These are phyloP conservation scores for Knufia petricola DNA, from an alignment of 2,329 filamentous ascomycete species.

Conservation along the genomic window DNA sequence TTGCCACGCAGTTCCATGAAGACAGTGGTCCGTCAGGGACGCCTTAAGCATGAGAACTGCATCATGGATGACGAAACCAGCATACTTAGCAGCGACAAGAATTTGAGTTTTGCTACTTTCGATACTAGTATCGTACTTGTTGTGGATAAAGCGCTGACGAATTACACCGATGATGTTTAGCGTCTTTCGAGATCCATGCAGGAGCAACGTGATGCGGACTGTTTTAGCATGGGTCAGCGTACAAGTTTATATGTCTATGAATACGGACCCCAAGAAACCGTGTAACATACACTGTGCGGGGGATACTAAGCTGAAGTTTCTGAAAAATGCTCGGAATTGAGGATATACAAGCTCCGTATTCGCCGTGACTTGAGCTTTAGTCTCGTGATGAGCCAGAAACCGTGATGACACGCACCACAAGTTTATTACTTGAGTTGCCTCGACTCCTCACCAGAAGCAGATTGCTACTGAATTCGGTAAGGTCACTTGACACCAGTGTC, in stretches of 20 bases:
- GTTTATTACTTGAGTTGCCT: too few species aligned
- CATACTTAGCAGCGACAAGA: background rate
- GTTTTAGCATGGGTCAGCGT: background rate
- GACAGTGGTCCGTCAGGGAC: background rate
- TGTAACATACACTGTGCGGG: background rate
- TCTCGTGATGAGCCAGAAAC: too few species aligned
- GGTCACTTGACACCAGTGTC: background rate
- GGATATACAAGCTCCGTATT: too few species aligned
- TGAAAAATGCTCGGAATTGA: too few species aligned
- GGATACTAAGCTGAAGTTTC: background rate
- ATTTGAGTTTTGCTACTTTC: conserved; percentile 1
- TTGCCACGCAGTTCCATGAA: background rate
- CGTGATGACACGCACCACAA: too few species aligned
- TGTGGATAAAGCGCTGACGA: background rate
- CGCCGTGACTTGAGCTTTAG: too few species aligned
- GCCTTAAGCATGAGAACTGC: background rate
- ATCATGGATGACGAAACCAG: conserved; percentile 6
- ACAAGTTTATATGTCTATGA: background rate
- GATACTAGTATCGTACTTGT: too few species aligned
- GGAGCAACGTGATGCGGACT: background rate
- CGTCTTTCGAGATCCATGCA: background rate
- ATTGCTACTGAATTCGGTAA: background rate
- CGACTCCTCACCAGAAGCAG: too few species aligned
- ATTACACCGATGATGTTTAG: background rate
- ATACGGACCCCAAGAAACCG: too few species aligned